Evolutionary conservation across 1,284 basidiomycete genomes (phyloP), one percentile per base, ranked within the genome.

Genomic region (Papiliotrema terrestris): DNA sequence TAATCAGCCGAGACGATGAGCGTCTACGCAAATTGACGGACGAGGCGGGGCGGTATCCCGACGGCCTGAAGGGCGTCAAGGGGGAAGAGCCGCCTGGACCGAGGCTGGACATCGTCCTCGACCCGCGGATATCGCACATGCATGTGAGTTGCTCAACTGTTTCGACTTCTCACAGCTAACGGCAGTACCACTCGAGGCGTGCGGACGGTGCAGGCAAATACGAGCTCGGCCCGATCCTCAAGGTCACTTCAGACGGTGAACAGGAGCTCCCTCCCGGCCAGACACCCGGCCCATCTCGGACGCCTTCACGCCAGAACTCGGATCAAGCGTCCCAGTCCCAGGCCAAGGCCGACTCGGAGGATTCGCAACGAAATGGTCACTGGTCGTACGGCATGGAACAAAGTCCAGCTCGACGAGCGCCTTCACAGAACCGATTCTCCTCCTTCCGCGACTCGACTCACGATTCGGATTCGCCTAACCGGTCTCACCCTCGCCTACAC

Each of bases 71-170:
- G 11, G 68, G 56, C 4, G 63, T 73, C n/a, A 73, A 75, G 55
- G 42, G 60, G 1, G 66, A 73, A 41, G 70, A 69, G 43, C 45
- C 57, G 32, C 75, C 75, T 1, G 73, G 75, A 14, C 66, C 72
- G 3, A 56, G 66, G 36, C 69, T 68, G 49, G 67, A 69, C 39
- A 74, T 77, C 48, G 66, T 65, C n/a, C 62, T 75, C 15, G 57
- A 68, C 38, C 68, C 75, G 1, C 55, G 75, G 26, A 54, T 71
- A 23, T 54, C 67, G 2, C 61, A 70, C 29, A 61, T 73, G 36
- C 69, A 73, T 55, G 74, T 74, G 56, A 63, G 69, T 59, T 13
- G n/a, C n/a, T n/a, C n/a, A n/a, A 22, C 22, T 4, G 20, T 36
- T n/a, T n/a, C n/a, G 39, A 9, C 13, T 29, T 41, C 22, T 22